Percentiles rank a stretch among this genome's conserved stretches.
phyloP scores from a whole-genome alignment of 257 asterid genomes.

The Voacanga thouarsii region DNA sequence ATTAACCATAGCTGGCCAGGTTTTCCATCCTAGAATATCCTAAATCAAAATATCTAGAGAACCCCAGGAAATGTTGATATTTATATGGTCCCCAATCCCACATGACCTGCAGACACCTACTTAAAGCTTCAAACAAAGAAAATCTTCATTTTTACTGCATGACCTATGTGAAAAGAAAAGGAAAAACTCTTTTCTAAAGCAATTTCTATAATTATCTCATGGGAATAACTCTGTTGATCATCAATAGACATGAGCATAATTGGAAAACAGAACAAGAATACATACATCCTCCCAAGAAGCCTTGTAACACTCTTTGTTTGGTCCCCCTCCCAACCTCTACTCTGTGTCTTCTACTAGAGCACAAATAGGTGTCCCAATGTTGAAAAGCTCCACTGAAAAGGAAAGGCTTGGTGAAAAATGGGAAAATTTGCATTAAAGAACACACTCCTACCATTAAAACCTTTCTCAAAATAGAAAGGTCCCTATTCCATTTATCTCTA shows the following conservation, averaged over 20 bases:
- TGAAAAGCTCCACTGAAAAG: slow-evolving; percentile 42
- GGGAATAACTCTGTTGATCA: not conserved
- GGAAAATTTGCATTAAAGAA: slow-evolving; percentile 38
- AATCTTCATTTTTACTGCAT: not conserved
- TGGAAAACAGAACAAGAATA: not conserved
- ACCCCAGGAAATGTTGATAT: slow-evolving; percentile 6
- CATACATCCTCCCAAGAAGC: not conserved
- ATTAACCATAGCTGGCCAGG: not conserved
- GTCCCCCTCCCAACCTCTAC: slow-evolving; percentile 18
- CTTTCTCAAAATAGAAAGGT: slow-evolving; percentile 36
- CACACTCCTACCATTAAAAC: slow-evolving; percentile 30
- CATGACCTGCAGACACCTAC: slow-evolving; percentile 3
- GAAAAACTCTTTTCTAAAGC: not conserved
- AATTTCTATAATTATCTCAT: not conserved
- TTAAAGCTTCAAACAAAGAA: not conserved
- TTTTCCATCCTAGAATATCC: not conserved
- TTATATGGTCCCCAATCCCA: slow-evolving; percentile 10
- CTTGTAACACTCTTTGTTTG: not conserved
- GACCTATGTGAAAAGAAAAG: not conserved
- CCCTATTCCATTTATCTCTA: slow-evolving; percentile 16
- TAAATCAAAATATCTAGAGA: not conserved
- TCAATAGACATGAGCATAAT: not conserved
- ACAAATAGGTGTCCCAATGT: slow-evolving; percentile 34
- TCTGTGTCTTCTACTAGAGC: slow-evolving; percentile 19
- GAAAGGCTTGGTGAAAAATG: slow-evolving; percentile 35